Evolutionary conservation across 768 basidiomycete species (phyloP).

Genomic region (Lentinula sp.): DNA sequence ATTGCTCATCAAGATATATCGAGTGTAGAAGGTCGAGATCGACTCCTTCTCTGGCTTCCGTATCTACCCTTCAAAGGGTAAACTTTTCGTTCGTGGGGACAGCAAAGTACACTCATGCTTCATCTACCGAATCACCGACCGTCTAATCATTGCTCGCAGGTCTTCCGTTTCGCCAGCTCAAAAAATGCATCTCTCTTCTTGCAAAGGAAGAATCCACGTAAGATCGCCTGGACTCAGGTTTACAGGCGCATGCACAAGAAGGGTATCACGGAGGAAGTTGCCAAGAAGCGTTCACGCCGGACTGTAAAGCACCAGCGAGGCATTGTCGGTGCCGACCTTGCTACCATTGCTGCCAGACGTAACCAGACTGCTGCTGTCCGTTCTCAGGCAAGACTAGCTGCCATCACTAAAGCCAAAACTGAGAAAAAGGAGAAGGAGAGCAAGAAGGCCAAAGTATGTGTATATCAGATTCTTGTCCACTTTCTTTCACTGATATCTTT

Average conservation of each 20-base stretch:
- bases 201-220: conserved; percentile 99
- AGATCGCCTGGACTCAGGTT: conserved; percentile 95
- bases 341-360: conserved; percentile 84
- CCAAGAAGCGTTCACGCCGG: conserved; percentile 96
- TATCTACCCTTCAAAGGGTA: conserved; percentile 98
- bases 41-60: conserved; percentile 96
- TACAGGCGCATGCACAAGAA: conserved; percentile 99
- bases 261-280: conserved; percentile 98
- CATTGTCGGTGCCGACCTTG: conserved; percentile 94
- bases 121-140: neutral
- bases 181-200: conserved; percentile 97
- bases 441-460: conserved; percentile 79
- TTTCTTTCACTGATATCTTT: conserved; percentile 1
- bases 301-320: conserved; percentile 98
- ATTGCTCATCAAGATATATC: neutral
- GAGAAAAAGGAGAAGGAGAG: conserved; percentile 96
- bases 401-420: conserved; percentile 90
- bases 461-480: neutral
- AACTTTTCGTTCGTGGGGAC: conserved; percentile 92
- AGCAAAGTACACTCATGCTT: conserved; percentile 62
- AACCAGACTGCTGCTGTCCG: conserved; percentile 88
- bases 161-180: conserved; percentile 91
- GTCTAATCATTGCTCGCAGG: conserved; percentile 35
- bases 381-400: conserved; percentile 71
- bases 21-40: conserved; percentile 89